Evolutionary conservation across 495 filamentous ascomycete genomes (phyloP), one percentile per base, ranked within the genome.

Genomic region (Talaromyces adpressus): DNA sequence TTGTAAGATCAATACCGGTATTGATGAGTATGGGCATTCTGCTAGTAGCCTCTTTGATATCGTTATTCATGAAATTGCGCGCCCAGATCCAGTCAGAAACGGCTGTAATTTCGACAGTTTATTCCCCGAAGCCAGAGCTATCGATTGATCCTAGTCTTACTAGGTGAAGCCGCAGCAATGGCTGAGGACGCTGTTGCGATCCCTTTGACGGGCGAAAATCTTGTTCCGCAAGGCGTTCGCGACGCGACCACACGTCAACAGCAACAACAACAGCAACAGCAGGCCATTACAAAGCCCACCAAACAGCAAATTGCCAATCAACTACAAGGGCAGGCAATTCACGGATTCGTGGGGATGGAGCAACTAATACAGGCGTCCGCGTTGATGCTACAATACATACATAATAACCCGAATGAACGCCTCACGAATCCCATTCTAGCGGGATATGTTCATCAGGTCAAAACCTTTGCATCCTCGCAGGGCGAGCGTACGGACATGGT

Each of bases 101-200:
- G 56, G 29, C 56, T 58, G 27, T 32, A 36, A 58, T 36, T 34
- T 58, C 34, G 6, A 1, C 32, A 30, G 56, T 32, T 58, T 58
- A 58, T 58, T 32, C 16, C 18, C n/a, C 27, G 32, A 30, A 7
- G 0, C 32, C 12, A 58, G 56, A 36, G 56, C 29, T 58, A 58
- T 36, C 25, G 51, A 53, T 53, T 25, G 51, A 53, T 22, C 51
- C 51, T 53, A 53, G 51, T 27, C 29, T 54, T 54, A 58, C 56
- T 58, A 36, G 56, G 56, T 58, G 6, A 58, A 20, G 1, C 18
- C 0, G 0, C 23, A 6, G 56, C 56, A 20, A 58, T 32, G 32
- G 56, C 29, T 3, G 14, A 34, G 32, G 56, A 29, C 20, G 56
- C 23, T 12, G 32, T 30, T n/a, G 16, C 18, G 14, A 58, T 6